These are phyloP conservation scores for Podospora bellae-mahoneyi DNA, from an alignment of 495 filamentous ascomycete species.

Conservation along the genomic window DNA sequence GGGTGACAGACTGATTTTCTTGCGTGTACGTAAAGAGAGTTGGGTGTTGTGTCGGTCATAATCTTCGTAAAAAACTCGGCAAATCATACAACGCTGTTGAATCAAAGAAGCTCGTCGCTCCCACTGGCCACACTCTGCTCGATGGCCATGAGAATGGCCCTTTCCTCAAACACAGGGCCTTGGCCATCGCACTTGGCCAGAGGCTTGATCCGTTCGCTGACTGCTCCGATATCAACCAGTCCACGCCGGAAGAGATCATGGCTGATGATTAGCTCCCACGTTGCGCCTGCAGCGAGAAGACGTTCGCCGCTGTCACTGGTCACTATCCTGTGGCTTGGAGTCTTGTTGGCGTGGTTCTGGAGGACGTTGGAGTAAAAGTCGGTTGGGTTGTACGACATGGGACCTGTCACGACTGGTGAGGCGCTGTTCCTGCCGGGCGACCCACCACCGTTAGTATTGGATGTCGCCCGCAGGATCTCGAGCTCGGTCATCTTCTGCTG, in stretches of 20 bases:
- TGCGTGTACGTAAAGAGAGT: not conserved
- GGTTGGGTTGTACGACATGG: conserved; percentile 68
- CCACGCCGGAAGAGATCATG: conserved; percentile 78
- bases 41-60: not conserved
- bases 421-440: conserved; percentile 25
- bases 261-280: conserved; percentile 87
- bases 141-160: conserved; percentile 68
- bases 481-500: conserved; percentile 83
- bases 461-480: conserved; percentile 85
- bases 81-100: not conserved
- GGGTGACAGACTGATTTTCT: not conserved
- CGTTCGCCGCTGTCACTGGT: conserved; percentile 68
- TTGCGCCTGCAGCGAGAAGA: conserved; percentile 72
- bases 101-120: conserved; percentile 70
- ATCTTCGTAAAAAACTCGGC: not conserved
- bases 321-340: conserved; percentile 65
- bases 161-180: conserved; percentile 85
- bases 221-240: conserved; percentile 76
- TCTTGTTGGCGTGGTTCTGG: conserved; percentile 55
- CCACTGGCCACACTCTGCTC: conserved; percentile 69
- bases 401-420: conserved; percentile 53
- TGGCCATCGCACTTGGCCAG: conserved; percentile 84
- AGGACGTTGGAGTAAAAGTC: conserved; percentile 62
- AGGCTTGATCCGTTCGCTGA: conserved; percentile 70
- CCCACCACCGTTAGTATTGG: conserved; percentile 30